Evolutionary conservation across 768 basidiomycete genomes (phyloP).

Genomic region (Hypsizygus marmoreus): DNA sequence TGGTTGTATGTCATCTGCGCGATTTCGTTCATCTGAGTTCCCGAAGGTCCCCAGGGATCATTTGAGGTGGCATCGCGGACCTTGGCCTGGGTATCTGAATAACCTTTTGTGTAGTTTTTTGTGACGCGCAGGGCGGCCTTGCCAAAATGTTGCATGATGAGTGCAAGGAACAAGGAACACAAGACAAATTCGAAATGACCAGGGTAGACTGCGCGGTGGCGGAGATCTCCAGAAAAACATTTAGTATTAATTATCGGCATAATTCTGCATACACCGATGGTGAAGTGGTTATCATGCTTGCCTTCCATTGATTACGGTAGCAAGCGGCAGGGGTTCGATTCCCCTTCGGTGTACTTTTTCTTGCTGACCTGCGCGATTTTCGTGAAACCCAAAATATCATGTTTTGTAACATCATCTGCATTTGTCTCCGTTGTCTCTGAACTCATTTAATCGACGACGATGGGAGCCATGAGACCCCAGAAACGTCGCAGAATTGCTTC

Average conservation of each 20-base stretch:
- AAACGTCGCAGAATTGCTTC: conserved; percentile 29
- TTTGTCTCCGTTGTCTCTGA: too few species aligned
- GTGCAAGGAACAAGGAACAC: too few species aligned
- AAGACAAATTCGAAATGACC: too few species aligned
- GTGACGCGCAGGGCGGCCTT: conserved; percentile 85
- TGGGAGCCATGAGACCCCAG: conserved; percentile 24
- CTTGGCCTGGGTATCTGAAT: conserved; percentile 94
- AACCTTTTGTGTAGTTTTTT: conserved; percentile 95
- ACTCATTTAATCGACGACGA: too few species aligned
- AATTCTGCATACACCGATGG: conserved; percentile 47
- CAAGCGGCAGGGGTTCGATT: conserved; percentile 80
- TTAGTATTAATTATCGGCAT: neutral
- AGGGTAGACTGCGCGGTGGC: too few species aligned
- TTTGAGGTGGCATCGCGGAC: conserved; percentile 96
- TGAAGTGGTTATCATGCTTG: conserved; percentile 94
- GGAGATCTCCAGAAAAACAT: too few species aligned
- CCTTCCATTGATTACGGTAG: conserved; percentile 60
- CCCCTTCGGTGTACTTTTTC: conserved; percentile 59
- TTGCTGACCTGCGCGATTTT: neutral
- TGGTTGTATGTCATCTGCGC: conserved; percentile 97
- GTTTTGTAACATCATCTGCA: too few species aligned
- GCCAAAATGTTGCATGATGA: conserved; percentile 82
- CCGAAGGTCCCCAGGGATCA: conserved; percentile 97
- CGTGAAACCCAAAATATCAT: too few species aligned
- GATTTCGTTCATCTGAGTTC: conserved; percentile 99